Conservation (phyloP, 176 grass and related monocot species). For the Carex myosuroides region DNA sequence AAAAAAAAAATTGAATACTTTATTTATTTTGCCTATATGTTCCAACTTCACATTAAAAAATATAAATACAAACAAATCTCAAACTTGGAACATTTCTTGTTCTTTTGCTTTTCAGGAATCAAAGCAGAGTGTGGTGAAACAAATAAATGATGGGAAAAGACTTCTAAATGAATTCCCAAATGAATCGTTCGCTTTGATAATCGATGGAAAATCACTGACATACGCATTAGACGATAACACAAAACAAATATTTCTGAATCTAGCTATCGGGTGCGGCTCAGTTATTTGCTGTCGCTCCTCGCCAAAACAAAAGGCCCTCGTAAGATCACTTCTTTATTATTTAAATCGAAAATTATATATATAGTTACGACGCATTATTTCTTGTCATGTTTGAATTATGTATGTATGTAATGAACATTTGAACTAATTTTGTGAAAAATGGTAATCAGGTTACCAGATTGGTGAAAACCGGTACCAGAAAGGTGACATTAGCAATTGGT, state of each 20-base stretch:
- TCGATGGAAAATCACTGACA: constrained; percentile 77
- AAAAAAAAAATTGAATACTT: neutral
- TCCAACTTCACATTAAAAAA: too few species aligned
- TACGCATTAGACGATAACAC: constrained; percentile 55
- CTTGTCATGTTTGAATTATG: neutral
- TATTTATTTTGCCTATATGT: too few species aligned
- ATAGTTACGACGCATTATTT: neutral
- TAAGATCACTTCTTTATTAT: constrained; percentile 24
- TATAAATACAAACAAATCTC: neutral
- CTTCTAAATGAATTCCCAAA: constrained; percentile 24
- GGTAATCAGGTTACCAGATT: constrained; percentile 62
- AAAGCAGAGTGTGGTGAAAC: constrained; percentile 35
- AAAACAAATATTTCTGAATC: constrained; percentile 51
- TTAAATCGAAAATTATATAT: neutral
- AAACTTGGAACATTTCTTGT: neutral
- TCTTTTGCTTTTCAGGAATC: constrained; percentile 39
- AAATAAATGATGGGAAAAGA: constrained; percentile 55
- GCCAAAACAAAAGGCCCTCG: constrained; percentile 92
- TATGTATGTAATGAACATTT: neutral
- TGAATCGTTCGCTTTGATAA: constrained; percentile 70
- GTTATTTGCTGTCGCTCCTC: constrained; percentile 95
- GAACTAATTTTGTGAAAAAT: neutral
- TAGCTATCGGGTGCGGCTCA: constrained; percentile 52
- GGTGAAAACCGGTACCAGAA: constrained; percentile 59
- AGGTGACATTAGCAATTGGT: constrained; percentile 72